A percentile compares a stretch with the other conserved stretches of the same genome.
phyloP scores from a whole-genome alignment of 192 early-diverging fungal genomes.

The Coemansia sp. region DNA sequence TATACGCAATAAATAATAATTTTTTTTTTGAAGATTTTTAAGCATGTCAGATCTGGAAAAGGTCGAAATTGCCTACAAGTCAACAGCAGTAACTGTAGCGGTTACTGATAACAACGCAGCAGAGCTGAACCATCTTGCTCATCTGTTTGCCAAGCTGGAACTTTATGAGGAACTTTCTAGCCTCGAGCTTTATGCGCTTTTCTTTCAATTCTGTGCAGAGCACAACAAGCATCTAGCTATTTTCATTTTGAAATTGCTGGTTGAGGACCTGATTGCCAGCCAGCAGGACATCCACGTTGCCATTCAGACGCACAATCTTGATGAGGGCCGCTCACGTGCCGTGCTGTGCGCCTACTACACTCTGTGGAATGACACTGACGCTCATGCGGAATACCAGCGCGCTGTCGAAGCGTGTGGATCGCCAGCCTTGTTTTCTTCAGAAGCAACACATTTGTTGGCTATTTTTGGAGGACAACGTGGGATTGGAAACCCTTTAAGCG shows the following conservation, averaged over 20 bases:
- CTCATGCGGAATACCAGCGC: background rate
- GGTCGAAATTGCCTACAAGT: background rate
- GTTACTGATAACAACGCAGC: background rate
- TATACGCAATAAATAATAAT: background rate
- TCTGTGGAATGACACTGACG: conserved; percentile 9
- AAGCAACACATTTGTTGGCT: conserved; percentile 62
- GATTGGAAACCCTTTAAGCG: conserved; percentile 76
- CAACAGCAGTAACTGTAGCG: background rate
- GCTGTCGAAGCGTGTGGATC: background rate
- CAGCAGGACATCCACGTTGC: conserved; percentile 13
- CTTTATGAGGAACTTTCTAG: background rate
- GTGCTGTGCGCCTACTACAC: conserved; percentile 25
- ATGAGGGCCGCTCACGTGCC: background rate
- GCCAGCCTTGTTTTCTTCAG: conserved; percentile 34
- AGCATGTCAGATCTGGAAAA: background rate
- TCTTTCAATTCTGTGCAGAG: conserved; percentile 13
- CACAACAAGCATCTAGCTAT: background rate
- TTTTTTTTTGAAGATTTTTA: background rate
- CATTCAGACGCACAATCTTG: conserved; percentile 5
- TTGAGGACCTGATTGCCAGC: background rate
- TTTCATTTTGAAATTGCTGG: conserved; percentile 7
- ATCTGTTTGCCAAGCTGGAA: background rate
- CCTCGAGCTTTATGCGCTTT: conserved; percentile 10
- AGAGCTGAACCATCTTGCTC: background rate
- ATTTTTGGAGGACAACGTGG: conserved; percentile 95